Conservation (phyloP, 202 grass and related monocot genomes). For the Cymbopogon flexuosus region DNA sequence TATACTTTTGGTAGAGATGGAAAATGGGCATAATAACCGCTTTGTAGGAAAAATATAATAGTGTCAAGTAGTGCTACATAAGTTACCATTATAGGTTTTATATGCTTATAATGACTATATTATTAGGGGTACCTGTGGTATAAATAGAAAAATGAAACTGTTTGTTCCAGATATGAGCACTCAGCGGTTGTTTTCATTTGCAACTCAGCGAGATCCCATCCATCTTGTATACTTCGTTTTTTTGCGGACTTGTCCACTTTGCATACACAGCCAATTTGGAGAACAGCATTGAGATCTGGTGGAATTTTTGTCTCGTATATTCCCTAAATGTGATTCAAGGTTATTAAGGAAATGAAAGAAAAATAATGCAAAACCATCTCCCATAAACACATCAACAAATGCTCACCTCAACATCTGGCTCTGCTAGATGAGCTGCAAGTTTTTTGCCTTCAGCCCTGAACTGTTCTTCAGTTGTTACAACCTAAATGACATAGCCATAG, state of each 20-base stretch:
- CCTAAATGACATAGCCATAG: conserved; percentile 46
- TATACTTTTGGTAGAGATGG: background rate
- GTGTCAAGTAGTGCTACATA: background rate
- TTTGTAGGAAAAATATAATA: background rate
- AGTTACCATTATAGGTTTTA: background rate
- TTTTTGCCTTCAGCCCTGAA: conserved; percentile 84
- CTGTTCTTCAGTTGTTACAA: conserved; percentile 84
- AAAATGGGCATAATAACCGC: background rate
- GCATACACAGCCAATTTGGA: conserved; percentile 96
- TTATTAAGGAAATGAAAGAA: conserved; percentile 16
- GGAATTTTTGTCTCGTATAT: conserved; percentile 94
- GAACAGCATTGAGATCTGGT: conserved; percentile 60
- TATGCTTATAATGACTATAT: conserved; percentile 20
- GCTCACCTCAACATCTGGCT: conserved; percentile 85
- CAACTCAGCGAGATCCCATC: conserved; percentile 82
- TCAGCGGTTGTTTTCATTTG: conserved; percentile 96
- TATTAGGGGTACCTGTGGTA: conserved; percentile 72
- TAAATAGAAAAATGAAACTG: conserved; percentile 85
- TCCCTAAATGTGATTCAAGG: conserved; percentile 48
- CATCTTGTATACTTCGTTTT: conserved; percentile 62
- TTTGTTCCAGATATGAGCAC: conserved; percentile 87
- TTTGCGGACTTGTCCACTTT: conserved; percentile 78
- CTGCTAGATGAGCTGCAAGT: conserved; percentile 78
- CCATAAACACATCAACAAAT: conserved; percentile 11
- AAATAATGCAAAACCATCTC: conserved; percentile 26